phyloP scores from a whole-genome alignment of 768 basidiomycete genomes.

The Leucogyrophana mollusca region DNA sequence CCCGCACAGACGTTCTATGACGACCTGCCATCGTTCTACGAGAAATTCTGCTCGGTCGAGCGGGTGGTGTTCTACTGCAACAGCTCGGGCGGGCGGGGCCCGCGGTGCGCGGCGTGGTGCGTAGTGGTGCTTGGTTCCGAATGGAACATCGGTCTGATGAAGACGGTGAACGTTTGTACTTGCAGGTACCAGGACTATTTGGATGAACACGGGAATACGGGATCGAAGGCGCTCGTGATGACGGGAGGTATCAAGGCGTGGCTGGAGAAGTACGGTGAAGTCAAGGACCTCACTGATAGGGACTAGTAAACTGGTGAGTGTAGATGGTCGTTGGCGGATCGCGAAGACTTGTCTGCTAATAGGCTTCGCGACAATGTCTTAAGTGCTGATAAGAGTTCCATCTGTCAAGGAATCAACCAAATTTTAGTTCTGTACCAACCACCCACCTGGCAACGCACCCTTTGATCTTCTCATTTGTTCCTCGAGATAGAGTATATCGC shows the following conservation, averaged over 20 bases:
- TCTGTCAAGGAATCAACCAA: no score
- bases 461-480: no score
- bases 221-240: constrained; percentile 41
- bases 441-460: no score
- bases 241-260: constrained; percentile 45
- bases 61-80: constrained; percentile 56
- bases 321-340: no score
- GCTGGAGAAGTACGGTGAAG: constrained; percentile 32
- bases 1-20: constrained; percentile 52
- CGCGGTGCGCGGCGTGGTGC: constrained; percentile 57
- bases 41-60: constrained; percentile 36
- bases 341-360: no score
- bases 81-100: constrained; percentile 50
- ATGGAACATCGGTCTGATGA: neutral
- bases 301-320: no score
- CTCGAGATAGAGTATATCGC: no score
- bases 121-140: neutral
- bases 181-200: constrained; percentile 52
- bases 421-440: no score
- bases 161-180: neutral
- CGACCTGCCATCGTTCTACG: constrained; percentile 39
- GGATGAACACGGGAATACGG: constrained; percentile 24
- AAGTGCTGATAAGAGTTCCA: no score
- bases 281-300: constrained; percentile 21
- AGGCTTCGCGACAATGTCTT: no score